Conservation (phyloP, 2,329 filamentous ascomycete genomes). For the Phyllosticta paracitricarpa region DNA sequence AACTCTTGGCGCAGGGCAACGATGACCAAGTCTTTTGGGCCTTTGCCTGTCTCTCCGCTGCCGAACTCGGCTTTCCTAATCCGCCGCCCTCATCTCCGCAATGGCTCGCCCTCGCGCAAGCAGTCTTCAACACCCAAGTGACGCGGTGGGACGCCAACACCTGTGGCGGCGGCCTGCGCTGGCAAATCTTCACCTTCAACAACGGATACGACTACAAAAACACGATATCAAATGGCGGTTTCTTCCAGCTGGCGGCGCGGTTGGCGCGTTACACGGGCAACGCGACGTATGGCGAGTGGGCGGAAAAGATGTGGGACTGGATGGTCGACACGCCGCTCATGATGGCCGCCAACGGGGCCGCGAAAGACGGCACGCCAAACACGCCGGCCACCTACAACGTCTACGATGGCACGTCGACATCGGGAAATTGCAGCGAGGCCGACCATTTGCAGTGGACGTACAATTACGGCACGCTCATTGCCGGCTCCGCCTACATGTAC, state of each 20-base stretch:
- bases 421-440: slow-evolving; percentile 19
- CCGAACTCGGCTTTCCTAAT: slow-evolving; percentile 39
- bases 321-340: slow-evolving; percentile 18
- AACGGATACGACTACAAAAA: slow-evolving; percentile 30
- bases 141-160: slow-evolving; percentile 53
- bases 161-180: slow-evolving; percentile 27
- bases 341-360: background rate
- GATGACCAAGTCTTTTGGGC: slow-evolving; percentile 52
- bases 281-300: slow-evolving; percentile 27
- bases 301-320: slow-evolving; percentile 27
- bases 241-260: slow-evolving; percentile 29
- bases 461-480: slow-evolving; percentile 28
- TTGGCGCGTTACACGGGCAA: slow-evolving; percentile 29
- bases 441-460: slow-evolving; percentile 27
- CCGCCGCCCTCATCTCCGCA: slow-evolving; percentile 40
- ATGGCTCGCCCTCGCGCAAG: slow-evolving; percentile 71
- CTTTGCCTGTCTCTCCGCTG: slow-evolving; percentile 46
- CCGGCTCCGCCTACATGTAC: slow-evolving; percentile 29
- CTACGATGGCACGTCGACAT: slow-evolving; percentile 18
- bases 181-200: slow-evolving; percentile 28
- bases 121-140: slow-evolving; percentile 71
- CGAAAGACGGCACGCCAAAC: slow-evolving; percentile 10
- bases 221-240: slow-evolving; percentile 28
- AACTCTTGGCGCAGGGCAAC: slow-evolving; percentile 32
- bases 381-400: slow-evolving; percentile 13